Evolutionary conservation across 345 rosid species (phyloP).

Genomic region (Eucalyptus marginata): DNA sequence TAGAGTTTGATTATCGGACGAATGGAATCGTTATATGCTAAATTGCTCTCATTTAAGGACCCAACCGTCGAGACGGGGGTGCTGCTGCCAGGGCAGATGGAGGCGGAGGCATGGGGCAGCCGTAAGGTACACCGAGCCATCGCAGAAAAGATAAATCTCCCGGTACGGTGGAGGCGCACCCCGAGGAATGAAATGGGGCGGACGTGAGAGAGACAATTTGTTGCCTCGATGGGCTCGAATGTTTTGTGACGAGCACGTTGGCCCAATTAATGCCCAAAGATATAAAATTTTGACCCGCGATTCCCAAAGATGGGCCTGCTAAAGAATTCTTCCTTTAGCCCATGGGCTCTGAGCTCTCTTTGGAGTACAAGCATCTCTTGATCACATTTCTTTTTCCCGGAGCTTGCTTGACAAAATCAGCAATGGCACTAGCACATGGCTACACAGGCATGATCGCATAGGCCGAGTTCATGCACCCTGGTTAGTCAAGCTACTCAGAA

Average conservation of each 20-base stretch:
- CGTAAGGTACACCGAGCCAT: background rate
- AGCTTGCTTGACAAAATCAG: background rate
- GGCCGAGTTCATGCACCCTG: no score
- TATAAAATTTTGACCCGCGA: background rate
- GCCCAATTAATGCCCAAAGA: background rate
- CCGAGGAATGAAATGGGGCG: background rate
- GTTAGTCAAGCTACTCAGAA: no score
- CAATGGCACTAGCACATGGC: background rate
- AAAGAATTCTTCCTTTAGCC: background rate
- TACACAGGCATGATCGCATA: no score
- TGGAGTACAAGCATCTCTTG: background rate
- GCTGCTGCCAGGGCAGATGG: background rate
- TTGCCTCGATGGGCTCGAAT: background rate
- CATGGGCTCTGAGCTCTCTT: background rate
- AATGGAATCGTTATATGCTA: background rate
- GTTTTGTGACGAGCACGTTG: background rate
- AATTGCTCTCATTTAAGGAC: background rate
- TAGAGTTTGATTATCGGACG: background rate
- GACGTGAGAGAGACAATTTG: background rate
- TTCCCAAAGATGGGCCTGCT: background rate
- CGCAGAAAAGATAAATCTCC: background rate
- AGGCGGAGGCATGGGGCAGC: background rate
- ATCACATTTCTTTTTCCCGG: background rate
- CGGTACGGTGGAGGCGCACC: background rate
- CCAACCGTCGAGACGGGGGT: background rate